These are phyloP conservation scores for Leavenworthia alabamica DNA, from an alignment of 345 rosid species.

Conservation along the genomic window DNA sequence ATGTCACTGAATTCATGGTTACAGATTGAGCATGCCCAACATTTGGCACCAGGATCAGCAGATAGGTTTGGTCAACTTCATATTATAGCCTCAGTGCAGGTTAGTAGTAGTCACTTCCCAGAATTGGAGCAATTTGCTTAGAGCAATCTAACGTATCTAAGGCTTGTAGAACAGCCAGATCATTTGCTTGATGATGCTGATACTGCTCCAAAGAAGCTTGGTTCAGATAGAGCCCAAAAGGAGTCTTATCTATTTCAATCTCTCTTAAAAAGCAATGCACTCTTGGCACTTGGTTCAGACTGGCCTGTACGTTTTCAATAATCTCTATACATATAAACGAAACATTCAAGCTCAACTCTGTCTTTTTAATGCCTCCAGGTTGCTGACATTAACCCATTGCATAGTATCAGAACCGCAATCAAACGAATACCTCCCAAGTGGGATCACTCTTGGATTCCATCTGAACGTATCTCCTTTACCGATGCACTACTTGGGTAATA, in stretches of 20 bases:
- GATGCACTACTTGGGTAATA: slow-evolving; percentile 66
- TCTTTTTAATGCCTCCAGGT: slow-evolving; percentile 42
- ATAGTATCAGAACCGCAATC: slow-evolving; percentile 60
- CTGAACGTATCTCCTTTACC: slow-evolving; percentile 58
- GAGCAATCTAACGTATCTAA: slow-evolving; percentile 1
- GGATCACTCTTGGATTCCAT: slow-evolving; percentile 64
- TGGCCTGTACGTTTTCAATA: slow-evolving; percentile 72
- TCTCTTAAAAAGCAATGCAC: slow-evolving; percentile 51
- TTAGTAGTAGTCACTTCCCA: slow-evolving; percentile 25
- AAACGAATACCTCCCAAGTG: slow-evolving; percentile 71
- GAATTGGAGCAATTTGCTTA: background rate
- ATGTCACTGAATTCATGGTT: slow-evolving; percentile 14
- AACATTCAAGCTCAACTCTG: background rate
- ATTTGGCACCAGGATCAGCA: slow-evolving; percentile 59
- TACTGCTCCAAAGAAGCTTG: slow-evolving; percentile 63
- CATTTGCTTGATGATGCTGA: slow-evolving; percentile 86
- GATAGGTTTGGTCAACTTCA: slow-evolving; percentile 60
- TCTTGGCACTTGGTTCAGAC: slow-evolving; percentile 82
- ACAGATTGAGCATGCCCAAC: slow-evolving; percentile 93
- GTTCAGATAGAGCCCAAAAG: slow-evolving; percentile 56
- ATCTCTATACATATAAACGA: background rate
- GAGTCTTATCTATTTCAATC: slow-evolving; percentile 63
- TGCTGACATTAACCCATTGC: slow-evolving; percentile 56
- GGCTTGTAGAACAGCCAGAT: slow-evolving; percentile 58
- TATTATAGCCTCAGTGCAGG: slow-evolving; percentile 83